Percentiles rank a stretch among this genome's conserved stretches.
phyloP scores from a whole-genome alignment of 495 filamentous ascomycete species.

The Bacidia gigantensis region DNA sequence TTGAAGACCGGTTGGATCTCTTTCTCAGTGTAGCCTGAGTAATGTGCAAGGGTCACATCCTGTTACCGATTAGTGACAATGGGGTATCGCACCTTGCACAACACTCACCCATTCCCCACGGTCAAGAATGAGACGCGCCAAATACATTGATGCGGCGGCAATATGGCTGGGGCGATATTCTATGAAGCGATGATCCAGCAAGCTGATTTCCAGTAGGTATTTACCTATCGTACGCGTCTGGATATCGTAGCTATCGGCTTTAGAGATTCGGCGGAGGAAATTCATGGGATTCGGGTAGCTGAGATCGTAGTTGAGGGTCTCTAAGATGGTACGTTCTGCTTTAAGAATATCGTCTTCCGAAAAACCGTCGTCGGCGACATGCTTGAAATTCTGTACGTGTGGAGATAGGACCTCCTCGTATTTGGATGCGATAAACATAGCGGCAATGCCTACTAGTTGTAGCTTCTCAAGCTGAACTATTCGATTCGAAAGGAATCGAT shows the following conservation, averaged over 20 bases:
- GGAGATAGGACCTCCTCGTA: conserved; percentile 97
- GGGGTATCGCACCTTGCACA: neutral
- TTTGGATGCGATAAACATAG: conserved; percentile 98
- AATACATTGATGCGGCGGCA: conserved; percentile 87
- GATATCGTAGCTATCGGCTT: conserved; percentile 96
- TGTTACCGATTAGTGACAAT: conserved; percentile 25
- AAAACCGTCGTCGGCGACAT: conserved; percentile 94
- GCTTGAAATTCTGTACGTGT: conserved; percentile 90
- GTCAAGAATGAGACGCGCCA: conserved; percentile 76
- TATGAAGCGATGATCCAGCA: conserved; percentile 89
- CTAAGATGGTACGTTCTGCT: conserved; percentile 84
- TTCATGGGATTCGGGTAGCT: conserved; percentile 99
- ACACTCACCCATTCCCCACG: conserved; percentile 75
- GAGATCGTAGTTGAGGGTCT: conserved; percentile 86
- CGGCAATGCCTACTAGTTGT: conserved; percentile 90
- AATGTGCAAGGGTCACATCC: conserved; percentile 82
- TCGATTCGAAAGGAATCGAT: conserved; percentile 88
- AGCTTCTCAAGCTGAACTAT: conserved; percentile 89
- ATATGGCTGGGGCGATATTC: conserved; percentile 73
- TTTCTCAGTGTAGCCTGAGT: conserved; percentile 83
- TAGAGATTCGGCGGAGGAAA: conserved; percentile 94
- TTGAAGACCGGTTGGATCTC: conserved; percentile 86
- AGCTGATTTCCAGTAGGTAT: conserved; percentile 95
- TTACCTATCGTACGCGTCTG: conserved; percentile 93
- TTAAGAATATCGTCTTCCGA: conserved; percentile 92